Percentiles rank a stretch among this genome's conserved stretches.
phyloP scores from a whole-genome alignment of 164 flowering plant species.

The Berberis vulgaris region DNA sequence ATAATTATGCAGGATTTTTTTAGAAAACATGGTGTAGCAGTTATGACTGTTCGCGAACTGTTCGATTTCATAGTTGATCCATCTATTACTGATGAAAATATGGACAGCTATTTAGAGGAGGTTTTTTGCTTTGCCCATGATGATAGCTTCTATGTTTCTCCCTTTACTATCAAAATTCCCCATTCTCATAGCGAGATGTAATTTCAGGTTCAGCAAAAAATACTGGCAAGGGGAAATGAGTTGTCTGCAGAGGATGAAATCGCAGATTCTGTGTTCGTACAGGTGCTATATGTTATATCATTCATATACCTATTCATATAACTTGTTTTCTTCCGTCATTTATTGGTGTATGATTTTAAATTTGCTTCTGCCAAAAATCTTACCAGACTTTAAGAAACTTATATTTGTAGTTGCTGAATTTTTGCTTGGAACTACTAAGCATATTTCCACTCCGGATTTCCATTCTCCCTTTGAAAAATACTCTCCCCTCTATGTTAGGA shows the following conservation, averaged over 20 bases:
- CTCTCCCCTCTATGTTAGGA: too few species aligned
- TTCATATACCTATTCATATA: too few species aligned
- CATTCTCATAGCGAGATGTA: background rate
- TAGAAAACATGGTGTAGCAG: conserved; percentile 82
- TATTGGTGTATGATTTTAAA: too few species aligned
- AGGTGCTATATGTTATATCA: conserved; percentile 30
- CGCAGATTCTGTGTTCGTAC: conserved; percentile 82
- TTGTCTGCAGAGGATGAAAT: conserved; percentile 80
- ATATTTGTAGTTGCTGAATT: too few species aligned
- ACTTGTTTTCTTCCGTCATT: too few species aligned
- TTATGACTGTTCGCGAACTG: conserved; percentile 83
- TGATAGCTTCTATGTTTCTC: background rate
- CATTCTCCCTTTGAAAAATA: background rate
- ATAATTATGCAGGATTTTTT: conserved; percentile 70
- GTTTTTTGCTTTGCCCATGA: conserved; percentile 21
- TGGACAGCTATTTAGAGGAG: conserved; percentile 84
- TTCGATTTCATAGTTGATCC: conserved; percentile 94
- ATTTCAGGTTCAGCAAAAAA: conserved; percentile 65
- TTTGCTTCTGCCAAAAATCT: too few species aligned
- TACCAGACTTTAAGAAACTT: too few species aligned
- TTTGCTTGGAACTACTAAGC: background rate
- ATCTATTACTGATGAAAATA: conserved; percentile 63
- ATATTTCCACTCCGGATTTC: background rate
- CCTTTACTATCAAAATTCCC: background rate
- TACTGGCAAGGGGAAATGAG: conserved; percentile 54